Evolutionary conservation across 169 alveolate genomes (phyloP), one percentile per base, ranked within the genome.

Genomic region (Cryptosporidium andersoni): DNA sequence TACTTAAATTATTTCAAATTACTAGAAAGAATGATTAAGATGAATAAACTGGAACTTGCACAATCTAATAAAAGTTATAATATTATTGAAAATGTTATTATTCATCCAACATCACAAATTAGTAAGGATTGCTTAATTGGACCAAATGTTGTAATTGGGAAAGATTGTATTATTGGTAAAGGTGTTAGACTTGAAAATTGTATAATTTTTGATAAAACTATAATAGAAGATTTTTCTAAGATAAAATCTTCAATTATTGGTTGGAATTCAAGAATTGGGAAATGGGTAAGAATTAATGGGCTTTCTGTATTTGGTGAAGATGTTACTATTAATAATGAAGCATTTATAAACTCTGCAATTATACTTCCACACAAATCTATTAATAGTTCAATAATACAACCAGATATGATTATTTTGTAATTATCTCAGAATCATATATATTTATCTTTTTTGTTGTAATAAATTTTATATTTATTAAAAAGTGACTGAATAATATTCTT

Each of bases 211-310:
- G 93, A 89, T 14, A 94, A 94, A 81, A 91, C 95, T 53, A 45
- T 48, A 11, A 81, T 97, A n/a, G 89, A 81, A 34, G 90, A 89
- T 52, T 91, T 93, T 88, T 66, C 95, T 6, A 95, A 93, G 90
- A 93, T 97, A 56, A 88, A 90, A 47, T 93, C 89, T 12, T 89
- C 98, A 37, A 95, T 97, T 45, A 92, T 97, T 60, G 99, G 99
- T 16, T 96, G 99, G 96, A 89, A 94, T 66, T 92, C 96, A 9
- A 82, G 81, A 40, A 88, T 97, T 56, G 99, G 99, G 36, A 92
- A 91, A 64, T 97, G 99, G 99, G 95, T 91, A 12, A 92, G 99
- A 56, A 92, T 97, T 36, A 98, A 97, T 74, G 97, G 96, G 8
- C 81, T 95, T n/a, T 81, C 97, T 63, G 98, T 97, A 37, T 88